Conservation (phyloP, 805 yeast species). For the Starmera quercuum region DNA sequence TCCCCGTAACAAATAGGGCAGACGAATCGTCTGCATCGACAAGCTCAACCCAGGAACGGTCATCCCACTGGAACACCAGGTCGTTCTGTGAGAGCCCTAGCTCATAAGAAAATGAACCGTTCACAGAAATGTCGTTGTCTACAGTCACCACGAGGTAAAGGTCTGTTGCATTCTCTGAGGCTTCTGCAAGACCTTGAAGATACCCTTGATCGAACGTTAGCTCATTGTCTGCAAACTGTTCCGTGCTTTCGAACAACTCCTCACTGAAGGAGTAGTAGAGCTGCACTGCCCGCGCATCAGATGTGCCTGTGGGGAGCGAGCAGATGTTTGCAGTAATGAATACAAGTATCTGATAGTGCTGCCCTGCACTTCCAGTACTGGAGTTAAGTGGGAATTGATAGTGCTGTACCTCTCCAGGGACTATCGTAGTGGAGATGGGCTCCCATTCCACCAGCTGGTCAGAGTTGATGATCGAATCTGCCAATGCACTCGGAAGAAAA, state of each 20-base stretch:
- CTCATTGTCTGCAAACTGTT: background rate
- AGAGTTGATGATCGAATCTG: background rate
- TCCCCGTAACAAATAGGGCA: conserved; percentile 59
- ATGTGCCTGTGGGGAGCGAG: background rate
- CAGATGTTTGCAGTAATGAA: background rate
- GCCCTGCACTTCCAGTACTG: conserved; percentile 1
- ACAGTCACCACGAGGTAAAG: background rate
- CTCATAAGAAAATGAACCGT: conserved; percentile 13
- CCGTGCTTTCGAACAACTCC: background rate
- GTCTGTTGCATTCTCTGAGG: background rate
- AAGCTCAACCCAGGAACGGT: conserved; percentile 41
- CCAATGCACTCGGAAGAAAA: too few species aligned
- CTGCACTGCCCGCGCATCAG: background rate
- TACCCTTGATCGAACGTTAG: background rate
- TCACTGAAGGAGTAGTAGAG: background rate
- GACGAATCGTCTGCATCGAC: conserved; percentile 67
- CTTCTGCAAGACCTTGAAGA: conserved; percentile 1
- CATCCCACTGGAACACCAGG: conserved; percentile 65
- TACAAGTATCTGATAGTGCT: conserved; percentile 1
- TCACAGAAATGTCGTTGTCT: background rate
- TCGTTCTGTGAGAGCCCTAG: conserved; percentile 59
- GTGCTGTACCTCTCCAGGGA: background rate
- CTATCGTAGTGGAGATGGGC: background rate
- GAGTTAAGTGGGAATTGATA: conserved; percentile 1
- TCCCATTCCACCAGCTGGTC: conserved; percentile 3